These are phyloP conservation scores for Lupinus albus DNA, from an alignment of 306 rosid species.

Conservation along the genomic window DNA sequence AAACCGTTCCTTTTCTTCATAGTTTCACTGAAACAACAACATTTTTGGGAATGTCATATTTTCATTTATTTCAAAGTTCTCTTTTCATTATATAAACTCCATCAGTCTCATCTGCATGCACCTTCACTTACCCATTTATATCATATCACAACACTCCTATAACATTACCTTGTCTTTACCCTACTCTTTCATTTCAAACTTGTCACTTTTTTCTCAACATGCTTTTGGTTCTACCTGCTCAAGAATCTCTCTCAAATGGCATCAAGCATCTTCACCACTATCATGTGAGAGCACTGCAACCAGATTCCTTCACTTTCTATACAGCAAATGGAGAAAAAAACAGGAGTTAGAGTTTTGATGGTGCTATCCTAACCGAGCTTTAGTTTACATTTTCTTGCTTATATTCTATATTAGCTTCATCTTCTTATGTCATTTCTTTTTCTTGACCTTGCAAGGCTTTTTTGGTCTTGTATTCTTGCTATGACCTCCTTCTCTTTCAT, in stretches of 20 bases:
- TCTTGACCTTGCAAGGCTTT: conserved; percentile 96
- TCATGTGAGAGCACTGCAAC: neutral
- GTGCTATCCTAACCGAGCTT: conserved; percentile 80
- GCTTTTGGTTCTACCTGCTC: conserved; percentile 34
- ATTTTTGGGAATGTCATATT: conserved; percentile 52
- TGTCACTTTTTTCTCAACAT: conserved; percentile 50
- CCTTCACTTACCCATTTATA: conserved; percentile 47
- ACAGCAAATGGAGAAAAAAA: conserved; percentile 21
- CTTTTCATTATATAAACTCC: conserved; percentile 48
- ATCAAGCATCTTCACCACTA: conserved; percentile 13
- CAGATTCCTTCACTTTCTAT: conserved; percentile 33
- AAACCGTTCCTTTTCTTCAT: conserved; percentile 38
- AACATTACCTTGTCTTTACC: neutral
- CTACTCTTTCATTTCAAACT: neutral
- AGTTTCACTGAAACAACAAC: conserved; percentile 44
- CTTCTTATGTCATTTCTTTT: conserved; percentile 14
- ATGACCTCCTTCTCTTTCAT: rapidly evolving
- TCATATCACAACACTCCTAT: conserved; percentile 39
- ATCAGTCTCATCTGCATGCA: conserved; percentile 39
- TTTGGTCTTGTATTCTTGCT: rapidly evolving
- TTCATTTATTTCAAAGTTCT: conserved; percentile 25
- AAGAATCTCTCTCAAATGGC: conserved; percentile 38
- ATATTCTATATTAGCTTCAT: too few relatives aligned
- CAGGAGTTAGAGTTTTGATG: conserved; percentile 25
- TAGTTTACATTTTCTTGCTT: neutral